Evolutionary conservation across 2,329 filamentous ascomycete genomes (phyloP), one percentile per base, ranked within the genome.

Genomic region (Gaeumannomyces tritici): DNA sequence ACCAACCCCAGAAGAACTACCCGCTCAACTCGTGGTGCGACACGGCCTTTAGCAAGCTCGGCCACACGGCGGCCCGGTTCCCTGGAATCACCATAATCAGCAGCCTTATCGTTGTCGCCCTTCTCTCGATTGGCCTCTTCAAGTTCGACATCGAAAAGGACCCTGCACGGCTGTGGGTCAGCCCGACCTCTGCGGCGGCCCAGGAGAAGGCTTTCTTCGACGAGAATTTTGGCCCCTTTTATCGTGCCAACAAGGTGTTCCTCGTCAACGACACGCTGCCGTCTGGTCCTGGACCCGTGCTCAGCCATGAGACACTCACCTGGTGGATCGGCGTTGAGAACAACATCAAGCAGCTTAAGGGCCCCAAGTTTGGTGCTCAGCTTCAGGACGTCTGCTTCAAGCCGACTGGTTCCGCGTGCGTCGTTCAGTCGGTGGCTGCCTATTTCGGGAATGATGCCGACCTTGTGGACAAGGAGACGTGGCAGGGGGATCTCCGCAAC

Each of bases 261-360:
- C 75, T 99, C 18, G 91, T 98, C 65, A 99, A 98, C 66, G 93
- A 97, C 67, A 92, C 87, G 0, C 73, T 82, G 0, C 69, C 81
- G 2, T 79, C 80, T 3, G 84, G 84, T 0, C 81, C 86, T 3
- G 87, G 89, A 0, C 90, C 91, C 0, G 91, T 98, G 1, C 77
- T 99, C 63, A 92, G 85, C 73, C 95, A 96, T 67, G 91, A 97
- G 11, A 97, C 90, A 0, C 79, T 99, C 12, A 79, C 82, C 29
- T 99, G 95, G 95, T 98, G 93, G 95, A 90, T 95, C 71, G 90
- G 87, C 65, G 87, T 98, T 1, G 95, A 99, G 73, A 84, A 86
- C 67, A 87, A 88, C 59, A 85, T 98, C 47, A 82, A 83, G 63
- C 80, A 84, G 55, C 81, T 96, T 62, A 89, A 89, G 71, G 91